Evolutionary conservation across 1,284 basidiomycete genomes (phyloP).

Genomic region (Fomitopsis schrenkii): DNA sequence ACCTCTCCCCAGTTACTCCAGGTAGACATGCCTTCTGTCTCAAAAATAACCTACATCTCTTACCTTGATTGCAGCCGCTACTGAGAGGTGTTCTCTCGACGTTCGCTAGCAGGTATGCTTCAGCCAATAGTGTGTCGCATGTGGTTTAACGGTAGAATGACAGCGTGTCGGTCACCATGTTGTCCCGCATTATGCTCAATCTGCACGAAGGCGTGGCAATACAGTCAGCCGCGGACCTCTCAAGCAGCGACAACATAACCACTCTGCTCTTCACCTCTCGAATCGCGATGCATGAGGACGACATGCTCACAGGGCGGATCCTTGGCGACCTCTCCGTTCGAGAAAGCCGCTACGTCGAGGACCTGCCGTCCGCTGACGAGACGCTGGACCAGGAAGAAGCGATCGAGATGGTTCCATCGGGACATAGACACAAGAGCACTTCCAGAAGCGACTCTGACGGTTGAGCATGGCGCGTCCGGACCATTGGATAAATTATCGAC

Average conservation of each 20-base stretch:
- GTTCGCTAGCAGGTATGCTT: constrained; percentile 22
- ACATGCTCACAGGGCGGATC: background rate
- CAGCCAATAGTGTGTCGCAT: background rate
- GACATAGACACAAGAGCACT: background rate
- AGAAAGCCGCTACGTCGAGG: background rate
- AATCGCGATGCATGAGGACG: background rate
- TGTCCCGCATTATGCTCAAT: constrained; percentile 36
- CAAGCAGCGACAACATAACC: constrained; percentile 16
- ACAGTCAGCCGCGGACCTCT: constrained; percentile 6
- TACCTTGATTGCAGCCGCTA: constrained; percentile 17
- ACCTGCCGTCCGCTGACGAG: background rate
- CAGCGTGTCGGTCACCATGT: constrained; percentile 33
- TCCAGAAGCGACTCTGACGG: too few relatives aligned
- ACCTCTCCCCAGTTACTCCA: constrained; percentile 7
- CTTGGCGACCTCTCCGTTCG: too few relatives aligned
- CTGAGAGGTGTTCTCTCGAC: constrained; percentile 26
- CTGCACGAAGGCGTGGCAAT: constrained; percentile 20
- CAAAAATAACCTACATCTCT: background rate
- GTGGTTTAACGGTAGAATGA: background rate
- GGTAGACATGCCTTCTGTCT: background rate
- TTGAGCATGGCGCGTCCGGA: too few relatives aligned
- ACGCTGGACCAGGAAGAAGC: background rate
- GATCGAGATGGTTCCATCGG: background rate
- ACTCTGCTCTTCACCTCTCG: constrained; percentile 25
- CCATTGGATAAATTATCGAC: too few relatives aligned